A percentile compares a stretch with the other conserved stretches of the same genome.
Evolutionary conservation across 2,329 filamentous ascomycete species (phyloP).

Genomic region (Penicillium janthinellum): DNA sequence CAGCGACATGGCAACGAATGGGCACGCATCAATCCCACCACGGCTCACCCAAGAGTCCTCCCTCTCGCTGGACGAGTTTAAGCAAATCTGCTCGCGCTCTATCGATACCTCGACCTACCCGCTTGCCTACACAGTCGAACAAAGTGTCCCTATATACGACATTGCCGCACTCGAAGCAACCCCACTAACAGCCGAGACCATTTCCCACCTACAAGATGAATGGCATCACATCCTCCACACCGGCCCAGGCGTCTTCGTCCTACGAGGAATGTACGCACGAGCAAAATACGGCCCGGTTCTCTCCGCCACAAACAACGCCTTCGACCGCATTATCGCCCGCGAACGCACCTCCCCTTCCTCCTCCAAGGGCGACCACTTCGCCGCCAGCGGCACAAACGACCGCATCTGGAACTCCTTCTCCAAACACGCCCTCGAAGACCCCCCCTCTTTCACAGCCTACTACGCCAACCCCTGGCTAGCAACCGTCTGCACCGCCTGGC

Average conservation of each 20-base stretch:
- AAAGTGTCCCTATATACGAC: conserved; percentile 61
- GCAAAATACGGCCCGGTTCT: conserved; percentile 42
- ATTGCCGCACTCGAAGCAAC: conserved; percentile 40
- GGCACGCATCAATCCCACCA: conserved; percentile 15
- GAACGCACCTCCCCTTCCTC: conserved; percentile 40
- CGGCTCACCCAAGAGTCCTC: conserved; percentile 28
- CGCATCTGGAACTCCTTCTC: conserved; percentile 69
- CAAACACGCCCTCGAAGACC: conserved; percentile 59
- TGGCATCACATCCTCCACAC: conserved; percentile 60
- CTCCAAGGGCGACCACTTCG: conserved; percentile 63
- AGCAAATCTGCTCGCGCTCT: conserved; percentile 48
- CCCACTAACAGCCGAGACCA: conserved; percentile 30
- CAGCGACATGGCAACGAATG: conserved; percentile 3
- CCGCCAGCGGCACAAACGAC: conserved; percentile 57
- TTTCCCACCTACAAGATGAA: conserved; percentile 58
- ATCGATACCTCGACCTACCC: conserved; percentile 48
- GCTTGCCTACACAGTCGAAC: conserved; percentile 47
- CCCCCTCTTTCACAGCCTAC: conserved; percentile 58
- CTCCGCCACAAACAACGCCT: conserved; percentile 51
- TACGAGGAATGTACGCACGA: conserved; percentile 54
- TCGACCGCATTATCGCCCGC: conserved; percentile 51
- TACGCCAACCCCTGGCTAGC: conserved; percentile 63
- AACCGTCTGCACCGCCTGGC: conserved; percentile 57
- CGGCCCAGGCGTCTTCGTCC: conserved; percentile 63
- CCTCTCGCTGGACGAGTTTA: conserved; percentile 45